Conservation (phyloP, 2,329 filamentous ascomycete genomes). For the Colletotrichum filicis region DNA sequence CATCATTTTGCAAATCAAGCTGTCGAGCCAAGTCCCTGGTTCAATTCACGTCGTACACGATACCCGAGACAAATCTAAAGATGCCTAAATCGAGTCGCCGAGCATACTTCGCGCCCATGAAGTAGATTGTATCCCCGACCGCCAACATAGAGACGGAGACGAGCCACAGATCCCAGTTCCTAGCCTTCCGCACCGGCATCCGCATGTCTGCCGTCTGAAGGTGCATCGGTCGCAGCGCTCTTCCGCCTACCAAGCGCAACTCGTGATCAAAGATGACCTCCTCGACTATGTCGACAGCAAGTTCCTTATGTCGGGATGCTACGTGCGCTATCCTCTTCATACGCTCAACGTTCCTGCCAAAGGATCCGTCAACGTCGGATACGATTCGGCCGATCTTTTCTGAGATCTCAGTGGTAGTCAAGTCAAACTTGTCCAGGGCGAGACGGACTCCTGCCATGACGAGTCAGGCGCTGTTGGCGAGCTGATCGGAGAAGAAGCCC, state of each 20-base stretch:
- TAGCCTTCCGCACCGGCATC: slow-evolving; percentile 41
- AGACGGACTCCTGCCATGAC: slow-evolving; percentile 47
- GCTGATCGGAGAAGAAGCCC: slow-evolving; percentile 54
- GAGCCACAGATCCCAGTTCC: slow-evolving; percentile 23
- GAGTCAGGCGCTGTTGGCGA: slow-evolving; percentile 49
- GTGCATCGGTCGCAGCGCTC: slow-evolving; percentile 49
- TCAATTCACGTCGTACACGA: not conserved
- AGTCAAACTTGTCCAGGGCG: slow-evolving; percentile 49
- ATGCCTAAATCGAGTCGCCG: not conserved
- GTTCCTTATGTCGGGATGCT: slow-evolving; percentile 48
- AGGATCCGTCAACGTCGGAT: slow-evolving; percentile 43
- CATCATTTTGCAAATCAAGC: not conserved
- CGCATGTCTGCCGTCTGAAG: slow-evolving; percentile 55
- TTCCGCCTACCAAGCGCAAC: slow-evolving; percentile 44
- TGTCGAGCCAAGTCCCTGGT: not conserved
- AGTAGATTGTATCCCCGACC: not conserved
- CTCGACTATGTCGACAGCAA: slow-evolving; percentile 53
- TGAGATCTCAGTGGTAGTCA: slow-evolving; percentile 46
- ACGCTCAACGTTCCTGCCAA: slow-evolving; percentile 46
- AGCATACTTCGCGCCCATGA: not conserved
- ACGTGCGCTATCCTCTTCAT: slow-evolving; percentile 51
- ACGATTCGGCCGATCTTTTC: slow-evolving; percentile 42
- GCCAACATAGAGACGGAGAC: not conserved
- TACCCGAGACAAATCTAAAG: not conserved
- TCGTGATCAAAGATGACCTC: slow-evolving; percentile 51